Evolutionary conservation across 805 yeast species (phyloP), one percentile per base, ranked within the genome.

Genomic region (Cyberlindnera bimundalis): DNA sequence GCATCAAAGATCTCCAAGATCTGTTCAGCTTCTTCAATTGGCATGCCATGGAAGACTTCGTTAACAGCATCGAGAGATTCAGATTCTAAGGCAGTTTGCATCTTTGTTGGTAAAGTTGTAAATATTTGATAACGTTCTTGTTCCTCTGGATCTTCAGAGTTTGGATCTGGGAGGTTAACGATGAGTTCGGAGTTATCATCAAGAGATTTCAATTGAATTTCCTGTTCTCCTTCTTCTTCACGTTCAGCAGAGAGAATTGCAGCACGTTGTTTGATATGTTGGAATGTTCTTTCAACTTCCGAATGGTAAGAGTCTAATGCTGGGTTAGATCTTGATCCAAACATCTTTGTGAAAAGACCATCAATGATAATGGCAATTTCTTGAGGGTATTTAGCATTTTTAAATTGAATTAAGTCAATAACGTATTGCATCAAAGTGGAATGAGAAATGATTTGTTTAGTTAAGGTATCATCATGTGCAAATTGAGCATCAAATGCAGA

Each of bases 401-500:
- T 65, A 54, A 62, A 56, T 14, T 60, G 59, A 37, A 66, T 61
- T 15, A 68, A 51, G 45, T 68, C 71, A 32, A 61, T 68, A 39
- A 84, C 65, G 59, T 87, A 91, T 56, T 87, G 95, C 46, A 91
- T 59, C 24, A 91, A 64, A 52, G 86, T 74, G 2, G 96, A 81
- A 55, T 87, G 93, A 60, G 79, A 83, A 33, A 91, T 81, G n/a
- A 79, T 76, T 45, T 78, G 82, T 45, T 71, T 73, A 9, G 96
- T 79, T 6, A 61, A 59, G 6, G 50, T 46, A 0, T 73, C 55
- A 35, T 87, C 73, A 16, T 79, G 83, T 12, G 73, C 78, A 46
- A 91, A 70, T 59, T 88, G 87, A 41, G 71, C 68, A 55, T 91
- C 95, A 61, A 93, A 93, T 0, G 97, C 95, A 16, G 82, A 81